Evolutionary conservation across 2,329 filamentous ascomycete genomes (phyloP).

Genomic region (Samsoniella hepiali): DNA sequence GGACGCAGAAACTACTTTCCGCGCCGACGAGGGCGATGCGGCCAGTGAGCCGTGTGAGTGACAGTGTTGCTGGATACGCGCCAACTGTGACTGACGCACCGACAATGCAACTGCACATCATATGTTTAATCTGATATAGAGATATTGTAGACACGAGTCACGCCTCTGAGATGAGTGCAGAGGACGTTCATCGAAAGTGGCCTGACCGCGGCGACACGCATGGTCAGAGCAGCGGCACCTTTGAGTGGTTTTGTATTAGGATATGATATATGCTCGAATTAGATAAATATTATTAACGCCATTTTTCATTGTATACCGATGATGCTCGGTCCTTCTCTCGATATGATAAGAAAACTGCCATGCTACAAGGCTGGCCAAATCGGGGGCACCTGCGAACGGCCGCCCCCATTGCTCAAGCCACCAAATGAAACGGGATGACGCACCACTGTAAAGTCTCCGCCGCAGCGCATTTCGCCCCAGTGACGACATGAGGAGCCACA

Average conservation of each 20-base stretch:
- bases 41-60: too few relatives aligned
- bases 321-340: too few relatives aligned
- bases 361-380: neutral
- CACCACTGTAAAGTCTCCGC: neutral
- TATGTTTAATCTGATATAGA: neutral
- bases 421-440: slow-evolving; percentile 5
- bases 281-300: neutral
- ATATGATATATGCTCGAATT: too few relatives aligned
- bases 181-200: neutral
- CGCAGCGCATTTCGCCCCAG: neutral
- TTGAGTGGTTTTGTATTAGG: too few relatives aligned
- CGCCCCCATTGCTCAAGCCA: neutral
- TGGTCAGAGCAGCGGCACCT: neutral
- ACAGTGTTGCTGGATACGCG: too few relatives aligned
- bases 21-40: neutral
- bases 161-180: neutral
- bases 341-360: too few relatives aligned
- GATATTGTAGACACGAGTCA: too few relatives aligned
- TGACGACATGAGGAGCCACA: neutral
- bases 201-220: neutral
- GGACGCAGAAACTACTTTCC: neutral
- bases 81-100: neutral
- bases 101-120: neutral
- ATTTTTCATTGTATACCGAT: too few relatives aligned
- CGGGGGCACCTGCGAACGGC: slow-evolving; percentile 3